Percentiles rank a stretch among this genome's conserved stretches.
These are phyloP conservation scores for Pinus taeda DNA, from an alignment of 75 land plant species.

Conservation along the genomic window DNA sequence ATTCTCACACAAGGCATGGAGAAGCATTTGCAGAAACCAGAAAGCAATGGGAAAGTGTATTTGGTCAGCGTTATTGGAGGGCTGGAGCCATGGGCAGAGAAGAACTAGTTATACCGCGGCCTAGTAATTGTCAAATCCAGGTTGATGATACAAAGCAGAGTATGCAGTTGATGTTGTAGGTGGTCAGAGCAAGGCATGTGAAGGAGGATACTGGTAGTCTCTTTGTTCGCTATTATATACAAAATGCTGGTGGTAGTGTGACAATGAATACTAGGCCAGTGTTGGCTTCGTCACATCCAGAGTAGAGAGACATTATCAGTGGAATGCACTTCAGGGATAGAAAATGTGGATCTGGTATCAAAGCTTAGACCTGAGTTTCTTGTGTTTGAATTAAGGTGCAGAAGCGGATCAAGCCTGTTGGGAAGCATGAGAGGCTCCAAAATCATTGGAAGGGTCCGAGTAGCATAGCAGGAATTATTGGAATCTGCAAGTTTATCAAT, in stretches of 20 bases:
- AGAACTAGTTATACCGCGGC: too few species aligned
- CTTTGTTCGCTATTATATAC: not conserved
- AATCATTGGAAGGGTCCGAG: conserved; percentile 26
- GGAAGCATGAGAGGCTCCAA: conserved; percentile 15
- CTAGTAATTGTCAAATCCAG: not conserved
- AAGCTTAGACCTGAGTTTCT: conserved; percentile 15
- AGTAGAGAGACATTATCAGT: conserved; percentile 11
- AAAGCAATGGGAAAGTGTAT: conserved; percentile 65
- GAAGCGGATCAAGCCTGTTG: conserved; percentile 2
- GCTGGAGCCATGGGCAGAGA: conserved; percentile 79
- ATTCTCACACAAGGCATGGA: conserved; percentile 56
- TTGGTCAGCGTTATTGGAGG: conserved; percentile 60
- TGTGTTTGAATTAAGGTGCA: conserved; percentile 35
- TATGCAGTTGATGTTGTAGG: conserved; percentile 1
- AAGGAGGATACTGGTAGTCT: conserved; percentile 10
- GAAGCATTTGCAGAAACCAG: conserved; percentile 64
- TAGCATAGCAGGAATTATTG: conserved; percentile 30
- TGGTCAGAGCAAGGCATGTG: not conserved
- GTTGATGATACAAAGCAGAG: not conserved
- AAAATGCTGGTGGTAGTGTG: not conserved
- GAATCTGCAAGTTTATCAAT: conserved; percentile 14
- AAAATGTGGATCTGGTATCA: not conserved
- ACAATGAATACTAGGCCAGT: conserved; percentile 2
- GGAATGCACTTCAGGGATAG: conserved; percentile 12
- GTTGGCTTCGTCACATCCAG: not conserved